Evolutionary conservation across 176 grass and related monocot genomes (phyloP), one percentile per base, ranked within the genome.

Genomic region (Oryza rufipogon): DNA sequence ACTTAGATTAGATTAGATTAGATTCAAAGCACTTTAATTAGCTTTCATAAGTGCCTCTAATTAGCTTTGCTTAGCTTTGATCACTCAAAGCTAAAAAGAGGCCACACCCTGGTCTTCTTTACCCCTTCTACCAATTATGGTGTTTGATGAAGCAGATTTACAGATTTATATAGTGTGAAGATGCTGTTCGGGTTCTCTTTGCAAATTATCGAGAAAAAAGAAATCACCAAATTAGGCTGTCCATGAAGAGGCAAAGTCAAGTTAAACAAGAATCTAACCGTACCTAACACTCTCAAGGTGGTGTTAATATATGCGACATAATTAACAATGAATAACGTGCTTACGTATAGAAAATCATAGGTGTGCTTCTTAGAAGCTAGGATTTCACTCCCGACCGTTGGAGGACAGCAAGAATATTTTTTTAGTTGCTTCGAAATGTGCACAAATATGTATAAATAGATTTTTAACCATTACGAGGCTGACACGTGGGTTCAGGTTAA

Each of bases 41-140:
- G 79, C 88, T 90, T 90, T 86, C 77, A 58, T 75, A 73, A 86
- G 88, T 85, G 70, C 79, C 11, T 30, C 33, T 86, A 86, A 82
- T 82, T 51, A 56, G 25, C 78, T 86, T 90, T 82, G 78, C 36
- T 58, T 34, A 67, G 14, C 68, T 73, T 81, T 90, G 78, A 82
- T 78, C 83, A 78, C 88, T 9, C 68, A 74, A 78, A 83, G 83
- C 54, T 66, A 32, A 73, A 82, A 82, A 78, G 78, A 56, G 16
- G 1, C 2, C 4, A 56, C 25, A 69, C 63, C 22, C 60, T 81
- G 16, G 71, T 85, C 70, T 36, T 39, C 51, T 69, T 71, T 64
- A 25, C 13, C 28, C 4, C 56, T 71, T 73, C 68, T 56, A 48
- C 1, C 19, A 14, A 77, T 77, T 56, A 56, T 66, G 66, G 44